phyloP scores from a whole-genome alignment of 345 rosid species.

The Eucalyptus globulus region DNA sequence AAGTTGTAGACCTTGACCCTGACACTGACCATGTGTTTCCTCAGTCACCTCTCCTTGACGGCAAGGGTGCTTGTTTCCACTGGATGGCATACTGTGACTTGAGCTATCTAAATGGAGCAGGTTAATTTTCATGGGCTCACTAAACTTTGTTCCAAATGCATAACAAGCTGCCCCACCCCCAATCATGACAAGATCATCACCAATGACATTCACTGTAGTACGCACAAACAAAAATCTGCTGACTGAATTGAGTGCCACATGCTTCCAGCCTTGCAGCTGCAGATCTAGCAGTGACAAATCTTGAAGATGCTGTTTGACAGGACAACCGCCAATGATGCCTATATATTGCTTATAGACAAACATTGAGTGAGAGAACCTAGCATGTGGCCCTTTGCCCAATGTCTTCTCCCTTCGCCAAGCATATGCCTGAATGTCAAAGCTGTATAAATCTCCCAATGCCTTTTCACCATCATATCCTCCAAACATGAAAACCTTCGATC shows the following conservation, averaged over 20 bases:
- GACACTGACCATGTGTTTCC: constrained; percentile 3
- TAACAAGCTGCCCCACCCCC: constrained; percentile 98
- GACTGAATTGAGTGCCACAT: constrained; percentile 41
- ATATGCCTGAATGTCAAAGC: constrained; percentile 47
- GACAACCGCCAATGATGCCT: constrained; percentile 95
- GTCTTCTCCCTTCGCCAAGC: constrained; percentile 64
- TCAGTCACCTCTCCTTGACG: not conserved
- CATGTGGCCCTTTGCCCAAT: constrained; percentile 59
- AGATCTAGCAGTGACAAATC: constrained; percentile 66
- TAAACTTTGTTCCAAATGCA: constrained; percentile 95
- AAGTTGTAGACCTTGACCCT: constrained; percentile 3
- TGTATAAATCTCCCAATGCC: constrained; percentile 66
- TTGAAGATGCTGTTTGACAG: constrained; percentile 56
- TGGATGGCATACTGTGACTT: not conserved
- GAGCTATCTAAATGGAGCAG: constrained; percentile 29
- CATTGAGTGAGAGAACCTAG: constrained; percentile 87
- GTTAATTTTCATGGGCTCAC: constrained; percentile 58
- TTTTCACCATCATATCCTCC: constrained; percentile 75
- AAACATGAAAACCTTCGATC: constrained; percentile 52
- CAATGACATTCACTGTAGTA: constrained; percentile 52
- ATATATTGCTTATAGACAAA: constrained; percentile 50
- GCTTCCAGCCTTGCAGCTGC: constrained; percentile 41
- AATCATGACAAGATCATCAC: constrained; percentile 60
- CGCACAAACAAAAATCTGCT: constrained; percentile 71
- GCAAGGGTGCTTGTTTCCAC: not conserved